phyloP scores from a whole-genome alignment of 768 basidiomycete species.

The Scleroderma bovista region DNA sequence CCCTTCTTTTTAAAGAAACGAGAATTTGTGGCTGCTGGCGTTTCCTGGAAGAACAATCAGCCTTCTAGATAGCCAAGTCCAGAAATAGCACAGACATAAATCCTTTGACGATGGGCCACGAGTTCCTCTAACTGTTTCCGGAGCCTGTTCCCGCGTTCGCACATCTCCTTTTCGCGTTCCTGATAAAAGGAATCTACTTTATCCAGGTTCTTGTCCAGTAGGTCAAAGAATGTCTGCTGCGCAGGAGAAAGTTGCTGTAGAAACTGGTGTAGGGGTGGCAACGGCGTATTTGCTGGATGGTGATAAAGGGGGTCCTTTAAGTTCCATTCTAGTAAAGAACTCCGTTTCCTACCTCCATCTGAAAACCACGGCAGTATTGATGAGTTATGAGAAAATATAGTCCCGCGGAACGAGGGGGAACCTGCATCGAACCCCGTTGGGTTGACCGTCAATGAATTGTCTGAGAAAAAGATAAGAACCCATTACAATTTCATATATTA shows the following conservation, averaged over 20 bases:
- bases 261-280: constrained; percentile 40
- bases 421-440: background rate
- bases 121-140: constrained; percentile 72
- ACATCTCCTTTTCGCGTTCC: constrained; percentile 62
- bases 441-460: background rate
- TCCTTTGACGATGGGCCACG: constrained; percentile 55
- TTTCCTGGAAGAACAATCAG: constrained; percentile 10
- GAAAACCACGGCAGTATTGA: background rate
- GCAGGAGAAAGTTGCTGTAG: constrained; percentile 51
- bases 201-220: constrained; percentile 72
- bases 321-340: background rate
- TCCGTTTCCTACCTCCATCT: background rate
- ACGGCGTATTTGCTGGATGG: constrained; percentile 2
- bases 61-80: background rate
- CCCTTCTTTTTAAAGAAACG: background rate
- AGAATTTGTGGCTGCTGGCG: background rate
- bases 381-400: background rate
- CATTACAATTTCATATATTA: no score
- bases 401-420: background rate
- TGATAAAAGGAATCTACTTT: constrained; percentile 85
- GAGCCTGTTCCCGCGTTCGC: constrained; percentile 40
- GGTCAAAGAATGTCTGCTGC: constrained; percentile 69
- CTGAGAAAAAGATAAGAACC: no score
- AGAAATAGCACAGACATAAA: constrained; percentile 40
- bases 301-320: constrained; percentile 7